phyloP scores from a whole-genome alignment of 768 basidiomycete species.

The Tylopilus rubrobrunneus region DNA sequence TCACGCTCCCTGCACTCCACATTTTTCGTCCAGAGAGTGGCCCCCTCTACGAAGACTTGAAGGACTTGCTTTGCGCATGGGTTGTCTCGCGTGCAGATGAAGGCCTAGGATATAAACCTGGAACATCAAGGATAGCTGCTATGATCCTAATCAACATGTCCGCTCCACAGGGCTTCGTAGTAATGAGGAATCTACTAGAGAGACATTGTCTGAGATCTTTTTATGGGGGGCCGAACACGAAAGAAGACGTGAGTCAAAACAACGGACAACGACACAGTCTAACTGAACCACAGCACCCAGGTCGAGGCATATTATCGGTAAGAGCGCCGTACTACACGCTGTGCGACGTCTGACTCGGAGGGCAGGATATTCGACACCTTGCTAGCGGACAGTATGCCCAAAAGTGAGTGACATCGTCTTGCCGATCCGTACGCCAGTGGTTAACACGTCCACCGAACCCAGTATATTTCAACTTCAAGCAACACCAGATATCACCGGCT shows the following conservation, averaged over 20 bases:
- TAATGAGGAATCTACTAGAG: conserved; percentile 82
- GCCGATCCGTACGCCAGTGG: not conserved
- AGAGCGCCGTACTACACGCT: conserved; percentile 1
- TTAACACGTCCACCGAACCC: not conserved
- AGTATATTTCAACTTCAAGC: conserved; percentile 96
- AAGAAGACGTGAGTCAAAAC: conserved; percentile 68
- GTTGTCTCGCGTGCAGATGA: conserved; percentile 82
- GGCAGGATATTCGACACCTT: conserved; percentile 87
- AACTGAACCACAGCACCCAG: conserved; percentile 39
- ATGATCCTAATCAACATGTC: conserved; percentile 87
- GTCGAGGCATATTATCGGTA: conserved; percentile 91
- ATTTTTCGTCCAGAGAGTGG: conserved; percentile 76
- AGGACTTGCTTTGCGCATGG: conserved; percentile 85
- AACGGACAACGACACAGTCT: conserved; percentile 19
- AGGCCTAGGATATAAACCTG: conserved; percentile 69
- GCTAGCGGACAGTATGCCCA: conserved; percentile 90
- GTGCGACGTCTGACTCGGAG: conserved; percentile 11
- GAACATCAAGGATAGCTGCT: conserved; percentile 72
- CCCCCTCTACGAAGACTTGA: conserved; percentile 76
- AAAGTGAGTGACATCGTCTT: conserved; percentile 49
- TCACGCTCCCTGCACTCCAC: conserved; percentile 72
- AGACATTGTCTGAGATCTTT: conserved; percentile 83
- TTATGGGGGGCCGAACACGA: conserved; percentile 64
- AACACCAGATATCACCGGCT: conserved; percentile 83
- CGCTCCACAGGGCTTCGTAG: conserved; percentile 67